phyloP scores from a whole-genome alignment of 441 rosid species.

The Croton setiger region DNA sequence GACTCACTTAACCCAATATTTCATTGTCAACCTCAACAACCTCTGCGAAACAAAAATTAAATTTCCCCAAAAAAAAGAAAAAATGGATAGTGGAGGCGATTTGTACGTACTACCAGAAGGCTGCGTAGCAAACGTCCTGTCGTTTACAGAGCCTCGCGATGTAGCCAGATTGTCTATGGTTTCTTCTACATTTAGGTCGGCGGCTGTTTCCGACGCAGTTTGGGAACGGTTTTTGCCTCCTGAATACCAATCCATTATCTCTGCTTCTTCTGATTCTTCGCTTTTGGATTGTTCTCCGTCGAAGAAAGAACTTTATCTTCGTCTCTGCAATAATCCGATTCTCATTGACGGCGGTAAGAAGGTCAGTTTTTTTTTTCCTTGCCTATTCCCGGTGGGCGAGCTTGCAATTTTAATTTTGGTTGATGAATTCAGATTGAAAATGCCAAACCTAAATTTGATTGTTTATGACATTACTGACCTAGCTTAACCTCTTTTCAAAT shows the following conservation, averaged over 20 bases:
- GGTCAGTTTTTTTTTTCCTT: slow-evolving; percentile 30
- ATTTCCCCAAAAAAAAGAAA: background rate
- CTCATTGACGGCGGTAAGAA: slow-evolving; percentile 50
- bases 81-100: background rate
- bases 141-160: slow-evolving; percentile 27
- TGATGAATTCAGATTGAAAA: too few relatives aligned
- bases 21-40: background rate
- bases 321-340: slow-evolving; percentile 44
- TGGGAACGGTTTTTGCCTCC: slow-evolving; percentile 62
- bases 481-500: too few relatives aligned
- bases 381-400: background rate
- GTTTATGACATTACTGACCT: too few relatives aligned
- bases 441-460: too few relatives aligned
- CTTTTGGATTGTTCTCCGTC: slow-evolving; percentile 19
- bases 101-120: slow-evolving; percentile 20
- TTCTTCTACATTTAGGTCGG: slow-evolving; percentile 39
- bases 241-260: slow-evolving; percentile 27
- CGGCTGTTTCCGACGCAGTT: slow-evolving; percentile 46
- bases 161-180: slow-evolving; percentile 40
- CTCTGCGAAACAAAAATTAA: background rate
- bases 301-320: slow-evolving; percentile 45
- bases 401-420: too few relatives aligned
- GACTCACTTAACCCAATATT: background rate
- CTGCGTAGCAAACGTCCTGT: slow-evolving; percentile 20
- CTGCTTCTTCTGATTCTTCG: slow-evolving; percentile 22